Conservation (phyloP, 2,329 filamentous ascomycete genomes). For the Seiridium unicorne region DNA sequence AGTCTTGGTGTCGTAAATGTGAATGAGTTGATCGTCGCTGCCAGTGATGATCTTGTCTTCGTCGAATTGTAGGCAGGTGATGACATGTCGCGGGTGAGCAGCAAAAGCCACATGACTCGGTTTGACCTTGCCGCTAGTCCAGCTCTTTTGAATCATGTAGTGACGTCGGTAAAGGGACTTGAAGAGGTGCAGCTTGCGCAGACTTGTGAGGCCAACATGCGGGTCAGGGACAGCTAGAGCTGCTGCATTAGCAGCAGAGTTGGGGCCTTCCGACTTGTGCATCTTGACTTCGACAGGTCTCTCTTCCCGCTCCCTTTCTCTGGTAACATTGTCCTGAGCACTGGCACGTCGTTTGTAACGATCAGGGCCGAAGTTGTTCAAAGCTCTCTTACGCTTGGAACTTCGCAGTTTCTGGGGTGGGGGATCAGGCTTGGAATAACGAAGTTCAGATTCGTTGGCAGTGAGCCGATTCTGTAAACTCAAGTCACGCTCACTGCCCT, state of each 20-base stretch:
- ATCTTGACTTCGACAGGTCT: slow-evolving; percentile 40
- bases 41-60: slow-evolving; percentile 97
- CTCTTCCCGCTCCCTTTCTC: slow-evolving; percentile 22
- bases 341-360: slow-evolving; percentile 53
- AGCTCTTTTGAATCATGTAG: slow-evolving; percentile 84
- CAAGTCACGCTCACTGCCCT: slow-evolving; percentile 79
- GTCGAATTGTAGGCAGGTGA: slow-evolving; percentile 96
- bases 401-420: slow-evolving; percentile 41
- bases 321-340: slow-evolving; percentile 40
- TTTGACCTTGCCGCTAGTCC: slow-evolving; percentile 83
- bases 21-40: slow-evolving; percentile 95
- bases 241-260: slow-evolving; percentile 84
- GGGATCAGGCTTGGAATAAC: slow-evolving; percentile 38
- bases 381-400: slow-evolving; percentile 56
- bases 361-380: slow-evolving; percentile 45
- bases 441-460: slow-evolving; percentile 51
- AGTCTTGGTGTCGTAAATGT: slow-evolving; percentile 96
- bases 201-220: slow-evolving; percentile 71
- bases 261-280: slow-evolving; percentile 74
- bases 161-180: slow-evolving; percentile 95
- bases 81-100: slow-evolving; percentile 94
- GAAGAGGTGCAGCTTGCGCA: slow-evolving; percentile 86
- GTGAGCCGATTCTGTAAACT: slow-evolving; percentile 56
- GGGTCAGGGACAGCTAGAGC: slow-evolving; percentile 79
- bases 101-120: slow-evolving; percentile 92